Conservation (phyloP, 2,329 filamentous ascomycete genomes). For the Aureobasidium pullulans region DNA sequence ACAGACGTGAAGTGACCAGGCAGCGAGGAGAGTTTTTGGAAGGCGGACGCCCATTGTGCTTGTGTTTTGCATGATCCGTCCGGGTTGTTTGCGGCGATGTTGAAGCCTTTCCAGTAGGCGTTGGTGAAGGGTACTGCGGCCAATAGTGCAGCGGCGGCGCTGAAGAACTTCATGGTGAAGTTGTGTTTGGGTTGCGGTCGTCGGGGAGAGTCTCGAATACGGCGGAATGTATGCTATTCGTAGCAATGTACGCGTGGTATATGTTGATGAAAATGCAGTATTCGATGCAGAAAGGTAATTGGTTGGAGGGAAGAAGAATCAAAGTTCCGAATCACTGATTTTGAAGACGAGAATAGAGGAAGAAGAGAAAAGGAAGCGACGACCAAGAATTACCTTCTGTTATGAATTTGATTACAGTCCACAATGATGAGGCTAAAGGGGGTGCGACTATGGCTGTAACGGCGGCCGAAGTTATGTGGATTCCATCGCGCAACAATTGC, state of each 20-base stretch:
- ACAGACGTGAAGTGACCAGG: constrained; percentile 52
- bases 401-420: background rate
- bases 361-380: background rate
- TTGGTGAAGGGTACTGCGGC: constrained; percentile 25
- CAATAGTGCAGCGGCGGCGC: constrained; percentile 26
- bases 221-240: background rate
- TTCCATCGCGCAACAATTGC: background rate
- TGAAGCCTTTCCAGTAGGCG: constrained; percentile 38
- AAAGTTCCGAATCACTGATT: background rate
- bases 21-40: constrained; percentile 31
- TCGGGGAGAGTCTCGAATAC: background rate
- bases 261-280: background rate
- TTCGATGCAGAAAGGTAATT: background rate
- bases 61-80: constrained; percentile 34
- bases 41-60: constrained; percentile 30
- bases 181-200: background rate
- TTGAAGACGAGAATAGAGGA: background rate
- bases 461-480: background rate
- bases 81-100: constrained; percentile 32
- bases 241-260: background rate
- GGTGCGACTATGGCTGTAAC: constrained; percentile 10
- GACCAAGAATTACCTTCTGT: background rate
- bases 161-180: constrained; percentile 17
- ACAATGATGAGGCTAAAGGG: background rate
- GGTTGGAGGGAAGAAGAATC: background rate